A percentile compares a stretch with the other conserved stretches of the same genome.
Evolutionary conservation across 257 asterid species (phyloP).

Genomic region (Ilex asprella): DNA sequence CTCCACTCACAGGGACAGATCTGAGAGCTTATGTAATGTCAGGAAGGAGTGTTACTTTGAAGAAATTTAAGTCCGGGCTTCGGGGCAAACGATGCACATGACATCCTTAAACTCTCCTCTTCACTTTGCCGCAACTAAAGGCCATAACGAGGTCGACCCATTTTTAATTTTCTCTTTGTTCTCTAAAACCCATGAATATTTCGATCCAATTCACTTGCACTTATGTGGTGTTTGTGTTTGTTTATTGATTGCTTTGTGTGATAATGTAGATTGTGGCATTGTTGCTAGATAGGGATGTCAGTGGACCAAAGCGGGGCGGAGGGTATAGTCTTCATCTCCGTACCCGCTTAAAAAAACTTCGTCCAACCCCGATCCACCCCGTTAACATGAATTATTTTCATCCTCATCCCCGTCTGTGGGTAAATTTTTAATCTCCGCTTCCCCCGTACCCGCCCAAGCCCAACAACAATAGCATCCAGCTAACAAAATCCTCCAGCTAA

Average conservation of each 20-base stretch:
- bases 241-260: slow-evolving; percentile 19
- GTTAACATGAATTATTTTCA: too few species aligned
- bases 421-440: too few species aligned
- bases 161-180: neutral
- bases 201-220: too few species aligned
- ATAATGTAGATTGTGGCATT: slow-evolving; percentile 75
- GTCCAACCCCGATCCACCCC: too few species aligned
- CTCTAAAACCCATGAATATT: neutral
- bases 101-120: slow-evolving; percentile 99
- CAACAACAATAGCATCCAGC: too few species aligned
- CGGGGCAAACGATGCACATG: slow-evolving; percentile 83
- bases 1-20: slow-evolving; percentile 93
- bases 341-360: too few species aligned
- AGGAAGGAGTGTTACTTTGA: slow-evolving; percentile 79
- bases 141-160: slow-evolving; percentile 75
- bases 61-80: slow-evolving; percentile 53
- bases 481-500: too few species aligned
- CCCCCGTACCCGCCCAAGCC: too few species aligned
- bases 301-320: too few species aligned
- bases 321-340: too few species aligned
- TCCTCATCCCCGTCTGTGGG: too few species aligned
- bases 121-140: slow-evolving; percentile 95
- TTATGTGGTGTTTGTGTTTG: neutral
- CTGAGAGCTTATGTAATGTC: slow-evolving; percentile 98
- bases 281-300: too few species aligned